A percentile compares a stretch with the other conserved stretches of the same genome.
Evolutionary conservation across 768 basidiomycete genomes (phyloP).

Genomic region (Hygrophoropsis aurantiaca): DNA sequence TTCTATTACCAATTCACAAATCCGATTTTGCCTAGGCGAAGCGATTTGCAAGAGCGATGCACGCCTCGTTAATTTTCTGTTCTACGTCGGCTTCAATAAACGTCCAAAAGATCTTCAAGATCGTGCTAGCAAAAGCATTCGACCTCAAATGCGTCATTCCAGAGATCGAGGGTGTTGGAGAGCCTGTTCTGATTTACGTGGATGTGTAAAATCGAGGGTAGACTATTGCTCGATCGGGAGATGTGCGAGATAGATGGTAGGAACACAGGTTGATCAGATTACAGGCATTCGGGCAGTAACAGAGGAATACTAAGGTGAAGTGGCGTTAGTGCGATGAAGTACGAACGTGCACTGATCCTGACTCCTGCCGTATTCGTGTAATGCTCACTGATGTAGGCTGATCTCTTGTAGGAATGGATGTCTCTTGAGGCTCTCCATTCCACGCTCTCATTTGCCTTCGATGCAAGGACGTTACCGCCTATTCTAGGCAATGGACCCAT

Average conservation of each 20-base stretch:
- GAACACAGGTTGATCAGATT: neutral
- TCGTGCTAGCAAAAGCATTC: constrained; percentile 94
- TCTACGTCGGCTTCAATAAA: constrained; percentile 99
- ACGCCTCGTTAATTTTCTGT: constrained; percentile 99
- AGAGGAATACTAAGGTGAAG: constrained; percentile 26
- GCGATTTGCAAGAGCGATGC: constrained; percentile 98
- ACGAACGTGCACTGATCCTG: constrained; percentile 15
- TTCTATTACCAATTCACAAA: neutral
- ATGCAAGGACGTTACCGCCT: constrained; percentile 1
- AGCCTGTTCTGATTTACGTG: constrained; percentile 93
- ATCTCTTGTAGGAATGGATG: constrained; percentile 10
- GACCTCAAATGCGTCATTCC: constrained; percentile 99
- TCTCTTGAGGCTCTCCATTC: constrained; percentile 16
- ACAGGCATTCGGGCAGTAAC: constrained; percentile 5
- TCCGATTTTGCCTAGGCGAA: constrained; percentile 64
- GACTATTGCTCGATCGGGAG: constrained; percentile 9
- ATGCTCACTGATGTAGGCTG: constrained; percentile 14
- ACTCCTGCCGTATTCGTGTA: constrained; percentile 12
- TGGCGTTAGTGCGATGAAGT: constrained; percentile 15
- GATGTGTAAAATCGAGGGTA: constrained; percentile 46
- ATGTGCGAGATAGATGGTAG: neutral
- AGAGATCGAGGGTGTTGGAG: constrained; percentile 95
- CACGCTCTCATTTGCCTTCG: constrained; percentile 9
- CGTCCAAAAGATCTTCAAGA: constrained; percentile 99
- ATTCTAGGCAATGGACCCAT: constrained; percentile 14